Evolutionary conservation across 179 eudicot species (phyloP).

Genomic region (Camellia oleifera): DNA sequence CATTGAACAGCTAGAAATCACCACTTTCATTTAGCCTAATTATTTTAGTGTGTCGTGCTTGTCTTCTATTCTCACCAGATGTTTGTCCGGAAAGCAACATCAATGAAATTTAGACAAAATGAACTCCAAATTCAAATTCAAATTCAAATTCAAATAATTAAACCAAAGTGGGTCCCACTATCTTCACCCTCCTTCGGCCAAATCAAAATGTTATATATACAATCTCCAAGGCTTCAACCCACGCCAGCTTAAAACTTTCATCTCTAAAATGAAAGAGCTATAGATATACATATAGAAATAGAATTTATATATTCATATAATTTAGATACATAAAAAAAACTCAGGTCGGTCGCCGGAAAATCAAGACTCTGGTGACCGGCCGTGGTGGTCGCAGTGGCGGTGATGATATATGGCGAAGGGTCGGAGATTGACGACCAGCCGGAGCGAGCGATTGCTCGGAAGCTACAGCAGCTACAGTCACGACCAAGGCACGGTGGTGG

Average conservation of each 20-base stretch:
- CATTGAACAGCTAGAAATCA: not conserved
- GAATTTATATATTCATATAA: not conserved
- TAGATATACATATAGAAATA: not conserved
- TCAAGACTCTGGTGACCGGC: not conserved
- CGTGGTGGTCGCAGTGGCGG: not conserved
- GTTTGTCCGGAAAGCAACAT: slow-evolving; percentile 6
- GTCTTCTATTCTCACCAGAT: slow-evolving; percentile 13
- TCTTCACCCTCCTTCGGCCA: not conserved
- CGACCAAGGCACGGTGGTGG: slow-evolving; percentile 13
- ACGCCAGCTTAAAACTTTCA: too few relatives aligned
- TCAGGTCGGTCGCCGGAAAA: not conserved
- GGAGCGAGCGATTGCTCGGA: slow-evolving; percentile 47
- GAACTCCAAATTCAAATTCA: slow-evolving; percentile 31
- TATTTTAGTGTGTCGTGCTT: slow-evolving; percentile 22
- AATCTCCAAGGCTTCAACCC: slow-evolving; percentile 3
- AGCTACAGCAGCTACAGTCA: slow-evolving; percentile 29
- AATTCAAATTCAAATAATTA: not conserved
- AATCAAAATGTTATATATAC: slow-evolving; percentile 25
- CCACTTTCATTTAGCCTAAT: not conserved
- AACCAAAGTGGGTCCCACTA: slow-evolving; percentile 10
- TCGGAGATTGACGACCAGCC: slow-evolving; percentile 40
- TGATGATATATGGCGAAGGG: slow-evolving; percentile 49
- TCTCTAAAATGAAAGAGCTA: too few relatives aligned
- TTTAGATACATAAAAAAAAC: not conserved
- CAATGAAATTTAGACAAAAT: slow-evolving; percentile 37